Conservation (phyloP, 768 basidiomycete genomes). For the Auricularia cornea region DNA sequence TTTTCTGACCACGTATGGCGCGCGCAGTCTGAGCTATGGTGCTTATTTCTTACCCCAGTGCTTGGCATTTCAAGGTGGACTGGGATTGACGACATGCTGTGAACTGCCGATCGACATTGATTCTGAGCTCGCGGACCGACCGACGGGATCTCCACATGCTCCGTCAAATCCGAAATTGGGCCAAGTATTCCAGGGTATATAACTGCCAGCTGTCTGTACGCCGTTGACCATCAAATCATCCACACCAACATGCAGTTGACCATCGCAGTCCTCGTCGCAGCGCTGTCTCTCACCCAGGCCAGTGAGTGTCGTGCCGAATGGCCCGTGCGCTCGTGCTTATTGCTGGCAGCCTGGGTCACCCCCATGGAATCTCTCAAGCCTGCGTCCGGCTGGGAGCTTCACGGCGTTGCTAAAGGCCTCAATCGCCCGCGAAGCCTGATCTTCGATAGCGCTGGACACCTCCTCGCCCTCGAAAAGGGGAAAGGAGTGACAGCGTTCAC, state of each 20-base stretch:
- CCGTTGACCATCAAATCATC: not conserved
- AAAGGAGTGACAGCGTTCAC: conserved; percentile 34
- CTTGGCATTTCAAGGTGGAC: too few relatives aligned
- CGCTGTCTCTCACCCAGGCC: not conserved
- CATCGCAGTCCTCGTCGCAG: not conserved
- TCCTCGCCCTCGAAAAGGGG: conserved; percentile 37
- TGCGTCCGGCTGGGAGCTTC: not conserved
- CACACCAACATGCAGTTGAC: not conserved
- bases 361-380: not conserved
- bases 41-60: too few relatives aligned
- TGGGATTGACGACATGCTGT: too few relatives aligned
- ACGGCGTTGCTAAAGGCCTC: conserved; percentile 10
- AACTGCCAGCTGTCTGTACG: not conserved
- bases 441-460: conserved; percentile 29
- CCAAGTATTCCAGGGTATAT: too few relatives aligned
- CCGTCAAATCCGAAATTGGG: too few relatives aligned
- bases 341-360: not conserved
- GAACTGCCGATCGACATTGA: too few relatives aligned
- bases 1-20: too few relatives aligned
- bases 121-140: too few relatives aligned
- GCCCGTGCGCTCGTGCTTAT: not conserved
- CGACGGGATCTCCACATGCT: too few relatives aligned
- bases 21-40: too few relatives aligned
- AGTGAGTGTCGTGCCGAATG: not conserved
- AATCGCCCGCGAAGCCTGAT: conserved; percentile 35